Base-by-base conservation (phyloP, 2,329 filamentous ascomycete species). In the Purpureocillium takamizusanense region DNA sequence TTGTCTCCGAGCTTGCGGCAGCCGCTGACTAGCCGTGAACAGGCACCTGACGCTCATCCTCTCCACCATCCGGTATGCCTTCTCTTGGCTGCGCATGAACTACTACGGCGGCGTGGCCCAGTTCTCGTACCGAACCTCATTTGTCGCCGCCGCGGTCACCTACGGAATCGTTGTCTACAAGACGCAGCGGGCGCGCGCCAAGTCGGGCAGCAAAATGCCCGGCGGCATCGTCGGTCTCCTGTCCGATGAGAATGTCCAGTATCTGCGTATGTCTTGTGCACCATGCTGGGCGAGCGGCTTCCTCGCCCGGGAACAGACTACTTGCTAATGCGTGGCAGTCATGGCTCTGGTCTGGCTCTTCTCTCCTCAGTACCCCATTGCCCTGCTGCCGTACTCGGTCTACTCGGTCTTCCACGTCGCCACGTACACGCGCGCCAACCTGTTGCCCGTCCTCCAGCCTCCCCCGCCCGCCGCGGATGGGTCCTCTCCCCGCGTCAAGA, bases 91-190 rank as follows among this genome's bases (percentile, higher is more conserved):
- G 42, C 83, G 83, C 55, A 84, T 97, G 73, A 94, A 94, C 73
- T 88, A 79, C 62, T 83, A 83, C 60, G 81, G 80, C 41, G 67
- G 76, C 57, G 78, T 79, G 70, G 89, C 90, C 35, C 73, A 77
- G 49, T 81, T 92, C 62, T 83, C 83, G 41, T 98, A 98, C 70
- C 89, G 92, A 54, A 77, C 83, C 39, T 86, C 89, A 41, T 98
- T 98, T 61, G 50, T 95, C 51, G 82, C 89, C 3, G 92, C 92
- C 6, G 87, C 88, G 35, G 78, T 80, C 36, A 97, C 92, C 10
- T 98, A 98, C 63, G 90, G 92, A 49, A 97, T 98, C 50, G 92
- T 98, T 36, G 90, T 98, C 45, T 97, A 95, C 75, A 98, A 98
- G 78, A 89, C 87, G 42, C 86, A 89, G 70, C 81, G 89, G 49